A percentile compares a stretch with the other conserved stretches of the same genome.
phyloP scores from a whole-genome alignment of 495 filamentous ascomycete genomes.

The Tuber aestivum region DNA sequence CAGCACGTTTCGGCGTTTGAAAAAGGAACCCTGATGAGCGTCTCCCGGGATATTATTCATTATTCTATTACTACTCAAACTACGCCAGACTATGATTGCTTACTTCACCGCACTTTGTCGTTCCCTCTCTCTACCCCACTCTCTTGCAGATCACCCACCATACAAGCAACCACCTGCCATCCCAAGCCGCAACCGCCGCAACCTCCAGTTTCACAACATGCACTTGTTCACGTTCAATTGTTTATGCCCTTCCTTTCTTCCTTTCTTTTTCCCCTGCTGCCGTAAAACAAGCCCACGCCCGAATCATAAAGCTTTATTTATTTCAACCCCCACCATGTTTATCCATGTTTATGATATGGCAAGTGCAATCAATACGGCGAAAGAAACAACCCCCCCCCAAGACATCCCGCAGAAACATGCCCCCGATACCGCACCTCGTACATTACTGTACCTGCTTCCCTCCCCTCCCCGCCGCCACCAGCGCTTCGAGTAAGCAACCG shows the following conservation, averaged over 20 bases:
- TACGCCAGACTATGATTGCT: too few species aligned
- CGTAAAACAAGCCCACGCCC: too few species aligned
- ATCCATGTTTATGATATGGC: too few species aligned
- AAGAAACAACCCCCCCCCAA: neutral
- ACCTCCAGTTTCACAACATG: neutral
- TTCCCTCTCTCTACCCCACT: too few species aligned
- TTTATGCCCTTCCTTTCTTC: neutral
- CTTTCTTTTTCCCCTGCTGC: too few species aligned
- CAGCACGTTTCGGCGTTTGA: neutral
- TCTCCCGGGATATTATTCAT: neutral
- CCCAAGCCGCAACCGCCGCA: constrained; percentile 1
- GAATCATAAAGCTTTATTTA: too few species aligned
- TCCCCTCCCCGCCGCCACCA: too few species aligned
- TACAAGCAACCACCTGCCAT: neutral
- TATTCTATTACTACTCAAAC: neutral
- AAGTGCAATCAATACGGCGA: neutral
- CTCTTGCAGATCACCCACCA: too few species aligned
- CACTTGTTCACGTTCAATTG: neutral
- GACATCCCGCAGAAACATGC: too few species aligned
- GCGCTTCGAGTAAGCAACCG: neutral
- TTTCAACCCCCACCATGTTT: neutral
- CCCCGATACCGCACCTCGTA: neutral
- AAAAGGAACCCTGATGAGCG: neutral
- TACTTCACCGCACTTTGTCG: too few species aligned
- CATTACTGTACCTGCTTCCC: too few species aligned